Base-by-base conservation (phyloP, 176 grass and related monocot species). In the Musa beccarii region DNA sequence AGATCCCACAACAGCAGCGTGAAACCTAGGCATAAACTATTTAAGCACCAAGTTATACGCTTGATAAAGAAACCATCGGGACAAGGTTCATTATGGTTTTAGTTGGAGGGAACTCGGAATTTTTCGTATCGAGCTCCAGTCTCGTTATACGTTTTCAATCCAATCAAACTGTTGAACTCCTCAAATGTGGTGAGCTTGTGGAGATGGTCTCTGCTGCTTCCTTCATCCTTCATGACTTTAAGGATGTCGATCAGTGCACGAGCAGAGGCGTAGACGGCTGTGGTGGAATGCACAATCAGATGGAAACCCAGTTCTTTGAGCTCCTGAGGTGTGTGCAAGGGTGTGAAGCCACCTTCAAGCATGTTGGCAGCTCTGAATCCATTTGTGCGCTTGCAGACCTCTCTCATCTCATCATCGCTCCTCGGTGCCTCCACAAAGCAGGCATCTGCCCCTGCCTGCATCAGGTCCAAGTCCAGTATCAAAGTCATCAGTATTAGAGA, bases 371-470 rank as follows among this genome's bases (percentile, higher is more conserved):
- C 78, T 17, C 78, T 68, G 52, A 81, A 81, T 2, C 81, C 81
- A 21, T 43, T 68, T 0, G 81, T 87, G 28, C 59, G 77, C 59
- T 49, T 59, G 21, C 73, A 68, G 10, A 87, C 77, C 71, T 87
- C 78, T 53, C 53, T 52, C 61, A 87, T 72, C 52, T 87, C 85
- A 5, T 78, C 68, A 61, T 87, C 81, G 64, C 72, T 59, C 66
- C 85, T 71, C 6, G 85, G 85, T 19, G 81, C 81, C 85, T 84
- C 85, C 34, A 84, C 85, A 15, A 84, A 87, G 77, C 81, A 81
- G 15, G 73, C 85, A 52, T 84, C 85, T 24, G 81, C 85, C 52
- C 85, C 81, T 15, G 85, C 85, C 85, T 84, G 68, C 69, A 69
- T 52, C 9, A 23, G 34, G 22, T 54, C 74, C 79, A 57, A 86